phyloP scores from a whole-genome alignment of 2,329 filamentous ascomycete genomes.

The Microascus cirrosus region DNA sequence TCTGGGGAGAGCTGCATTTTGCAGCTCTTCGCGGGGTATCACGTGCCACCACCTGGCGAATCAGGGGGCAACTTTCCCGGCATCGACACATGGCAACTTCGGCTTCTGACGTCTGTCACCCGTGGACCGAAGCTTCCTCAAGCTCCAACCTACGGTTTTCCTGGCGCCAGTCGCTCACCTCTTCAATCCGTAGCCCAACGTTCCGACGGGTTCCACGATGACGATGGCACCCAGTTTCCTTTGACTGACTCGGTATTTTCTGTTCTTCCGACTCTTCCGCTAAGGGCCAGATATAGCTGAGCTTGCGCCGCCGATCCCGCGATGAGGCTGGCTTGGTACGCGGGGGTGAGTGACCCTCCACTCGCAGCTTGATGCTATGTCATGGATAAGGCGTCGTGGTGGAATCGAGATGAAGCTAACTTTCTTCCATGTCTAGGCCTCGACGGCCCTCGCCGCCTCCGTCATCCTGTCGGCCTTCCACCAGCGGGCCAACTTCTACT shows the following conservation, averaged over 20 bases:
- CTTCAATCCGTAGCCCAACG: not conserved
- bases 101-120: not conserved
- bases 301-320: constrained; percentile 16
- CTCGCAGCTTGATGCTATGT: not conserved
- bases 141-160: not conserved
- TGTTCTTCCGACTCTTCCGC: not conserved
- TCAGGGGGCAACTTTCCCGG: not conserved
- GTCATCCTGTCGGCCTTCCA: constrained; percentile 87
- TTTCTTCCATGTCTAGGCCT: constrained; percentile 41
- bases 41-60: not conserved
- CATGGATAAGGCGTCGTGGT: not conserved
- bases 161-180: not conserved
- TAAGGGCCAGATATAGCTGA: not conserved
- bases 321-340: constrained; percentile 51
- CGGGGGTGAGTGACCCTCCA: constrained; percentile 39
- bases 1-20: not conserved
- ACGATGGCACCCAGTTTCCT: not conserved
- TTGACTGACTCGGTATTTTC: not conserved
- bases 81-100: constrained; percentile 6
- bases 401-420: not conserved
- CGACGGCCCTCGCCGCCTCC: constrained; percentile 69
- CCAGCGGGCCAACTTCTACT: constrained; percentile 96
- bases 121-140: not conserved
- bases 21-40: not conserved
- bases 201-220: not conserved